Base-by-base conservation (phyloP, 148 eudicot genomes). In the Diospyros lotus region DNA sequence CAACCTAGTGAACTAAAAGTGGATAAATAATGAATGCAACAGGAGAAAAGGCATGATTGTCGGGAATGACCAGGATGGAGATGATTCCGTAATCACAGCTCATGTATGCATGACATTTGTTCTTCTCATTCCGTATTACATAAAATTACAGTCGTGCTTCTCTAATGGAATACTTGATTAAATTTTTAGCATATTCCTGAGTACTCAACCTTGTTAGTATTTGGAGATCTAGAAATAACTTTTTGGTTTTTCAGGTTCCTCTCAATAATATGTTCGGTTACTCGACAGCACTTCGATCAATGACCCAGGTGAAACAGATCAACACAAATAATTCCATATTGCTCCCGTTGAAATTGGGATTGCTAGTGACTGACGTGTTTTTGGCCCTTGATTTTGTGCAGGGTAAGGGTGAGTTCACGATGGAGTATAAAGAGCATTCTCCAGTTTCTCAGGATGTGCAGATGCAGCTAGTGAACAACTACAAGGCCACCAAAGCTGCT, bases 321-420 rank as follows among this genome's bases (percentile, higher is more conserved):
- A 4, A 8, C 38, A 38, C 8, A 5, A 44, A 17, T 45, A 43
- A 59, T 50, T 6, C 41, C 3, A 28, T 28, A 28, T 28, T 28
- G 28, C 46, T 60, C n/a, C 48, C 50, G 8, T 64, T 53, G 42
- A 69, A 62, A 9, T 39, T 28, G 12, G 11, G 62, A 14, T 53
- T 71, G 75, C 3, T 17, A 55, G 28, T 38, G 18, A 44, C 66
- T 28, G 28, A 28, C 62, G 8, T n/a, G 7, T 58, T 58, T 38
- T 74, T 69, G 68, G 73, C 59, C 44, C n/a, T 50, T 44, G 39
- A 5, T 78, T 52, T 44, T 38, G 9, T 64, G 66, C 89, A 95
- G 98, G 98, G 98, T 28, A 94, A 94, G 81, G 98, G 97, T 28
- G 98, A 95, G 82, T 95, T 92, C 79, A 86, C 97, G 11, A 95